Conservation (phyloP, 768 basidiomycete genomes). For the Butyriboletus loyo region DNA sequence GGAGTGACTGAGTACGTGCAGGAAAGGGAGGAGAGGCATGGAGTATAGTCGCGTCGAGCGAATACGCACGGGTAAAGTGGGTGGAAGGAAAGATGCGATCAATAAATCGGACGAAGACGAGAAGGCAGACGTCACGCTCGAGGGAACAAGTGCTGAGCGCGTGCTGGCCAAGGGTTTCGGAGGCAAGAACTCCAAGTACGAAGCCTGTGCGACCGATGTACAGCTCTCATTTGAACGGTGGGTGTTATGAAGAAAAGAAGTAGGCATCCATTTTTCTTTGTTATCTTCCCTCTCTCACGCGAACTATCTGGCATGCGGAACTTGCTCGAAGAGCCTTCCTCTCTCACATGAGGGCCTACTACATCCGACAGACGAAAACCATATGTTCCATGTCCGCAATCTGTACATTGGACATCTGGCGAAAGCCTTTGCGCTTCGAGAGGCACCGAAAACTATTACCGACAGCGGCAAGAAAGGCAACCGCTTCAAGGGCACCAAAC, state of each 20-base stretch:
- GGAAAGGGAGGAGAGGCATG: constrained; percentile 96
- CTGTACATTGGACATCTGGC: constrained; percentile 94
- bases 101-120: constrained; percentile 26
- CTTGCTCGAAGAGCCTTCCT: constrained; percentile 83
- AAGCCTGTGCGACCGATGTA: constrained; percentile 90
- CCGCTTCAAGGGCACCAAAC: not conserved
- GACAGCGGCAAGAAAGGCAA: constrained; percentile 20
- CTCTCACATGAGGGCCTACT: constrained; percentile 94
- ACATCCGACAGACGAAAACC: constrained; percentile 92
- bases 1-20: constrained; percentile 92
- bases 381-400: constrained; percentile 93
- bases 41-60: constrained; percentile 86
- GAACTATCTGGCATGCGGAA: constrained; percentile 58
- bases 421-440: constrained; percentile 87
- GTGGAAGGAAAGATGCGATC: constrained; percentile 74
- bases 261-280: constrained; percentile 34
- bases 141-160: constrained; percentile 61
- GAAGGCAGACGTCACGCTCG: constrained; percentile 48
- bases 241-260: constrained; percentile 74
- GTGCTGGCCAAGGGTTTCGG: constrained; percentile 83
- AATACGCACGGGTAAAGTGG: constrained; percentile 89
- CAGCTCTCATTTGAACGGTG: constrained; percentile 94
- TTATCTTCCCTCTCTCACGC: constrained; percentile 2
- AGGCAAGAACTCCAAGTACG: constrained; percentile 75
- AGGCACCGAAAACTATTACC: constrained; percentile 58